A percentile compares a stretch with the other conserved stretches of the same genome.
Evolutionary conservation across 23 red algal species (phyloP).

Genomic region (Gracilariopsis chorda): DNA sequence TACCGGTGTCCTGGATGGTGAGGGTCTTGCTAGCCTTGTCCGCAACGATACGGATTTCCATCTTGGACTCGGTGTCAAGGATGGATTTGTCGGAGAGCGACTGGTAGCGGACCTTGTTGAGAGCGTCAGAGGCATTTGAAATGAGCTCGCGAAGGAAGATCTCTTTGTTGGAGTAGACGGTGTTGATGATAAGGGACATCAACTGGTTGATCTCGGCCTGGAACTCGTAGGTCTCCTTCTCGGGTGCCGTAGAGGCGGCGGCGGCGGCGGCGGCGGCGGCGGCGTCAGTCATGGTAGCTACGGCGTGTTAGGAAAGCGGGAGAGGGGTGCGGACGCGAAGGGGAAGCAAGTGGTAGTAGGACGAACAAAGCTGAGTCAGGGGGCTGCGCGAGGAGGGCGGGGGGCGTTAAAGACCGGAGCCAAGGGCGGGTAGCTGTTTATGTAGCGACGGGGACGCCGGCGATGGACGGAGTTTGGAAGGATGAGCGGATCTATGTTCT

Average conservation of each 20-base stretch:
- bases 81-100: slow-evolving; percentile 89
- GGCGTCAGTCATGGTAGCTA: slow-evolving; percentile 1
- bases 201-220: slow-evolving; percentile 99
- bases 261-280: slow-evolving; percentile 12
- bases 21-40: slow-evolving; percentile 92
- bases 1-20: slow-evolving; percentile 88
- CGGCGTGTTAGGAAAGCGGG: neutral
- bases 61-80: slow-evolving; percentile 73
- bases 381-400: neutral
- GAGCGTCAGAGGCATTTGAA: slow-evolving; percentile 96
- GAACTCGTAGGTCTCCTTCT: slow-evolving; percentile 96
- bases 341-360: no score
- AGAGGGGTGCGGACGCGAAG: no score
- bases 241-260: slow-evolving; percentile 30
- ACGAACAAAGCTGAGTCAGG: neutral
- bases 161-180: slow-evolving; percentile 95
- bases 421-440: no score
- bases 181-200: slow-evolving; percentile 99
- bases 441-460: neutral
- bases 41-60: slow-evolving; percentile 94
- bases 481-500: neutral
- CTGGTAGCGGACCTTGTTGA: slow-evolving; percentile 97
- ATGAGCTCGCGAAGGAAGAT: slow-evolving; percentile 97
- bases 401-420: no score
- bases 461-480: neutral